phyloP scores from a whole-genome alignment of 2,329 filamentous ascomycete species.

The Thielaviopsis musarum region DNA sequence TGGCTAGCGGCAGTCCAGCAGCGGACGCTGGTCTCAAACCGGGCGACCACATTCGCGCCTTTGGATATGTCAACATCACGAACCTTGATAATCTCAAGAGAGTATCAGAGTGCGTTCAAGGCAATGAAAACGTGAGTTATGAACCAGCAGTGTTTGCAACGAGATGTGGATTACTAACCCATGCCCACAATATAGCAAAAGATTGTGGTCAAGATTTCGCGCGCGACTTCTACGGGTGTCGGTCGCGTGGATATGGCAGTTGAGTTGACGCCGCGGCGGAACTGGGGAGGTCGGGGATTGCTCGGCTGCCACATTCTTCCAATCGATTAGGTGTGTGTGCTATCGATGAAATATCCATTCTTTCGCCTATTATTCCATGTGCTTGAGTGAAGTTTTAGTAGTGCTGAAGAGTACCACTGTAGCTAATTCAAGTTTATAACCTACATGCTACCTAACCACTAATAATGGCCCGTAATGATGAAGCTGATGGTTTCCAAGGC shows the following conservation, averaged over 20 bases:
- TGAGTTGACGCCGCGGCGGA: neutral
- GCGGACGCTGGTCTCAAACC: slow-evolving; percentile 62
- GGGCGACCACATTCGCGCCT: slow-evolving; percentile 68
- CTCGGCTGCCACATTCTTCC: neutral
- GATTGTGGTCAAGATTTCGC: neutral
- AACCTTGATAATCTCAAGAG: slow-evolving; percentile 78
- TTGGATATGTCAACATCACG: slow-evolving; percentile 65
- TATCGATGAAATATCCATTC: too few species aligned
- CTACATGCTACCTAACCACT: too few species aligned
- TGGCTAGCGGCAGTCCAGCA: slow-evolving; percentile 64
- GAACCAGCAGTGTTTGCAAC: slow-evolving; percentile 10
- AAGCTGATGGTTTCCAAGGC: too few species aligned
- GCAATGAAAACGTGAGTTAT: slow-evolving; percentile 68
- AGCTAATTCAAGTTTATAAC: too few species aligned
- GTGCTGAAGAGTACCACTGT: too few species aligned
- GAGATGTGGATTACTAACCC: neutral
- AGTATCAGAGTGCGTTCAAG: slow-evolving; percentile 78
- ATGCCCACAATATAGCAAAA: neutral
- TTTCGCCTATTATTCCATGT: too few species aligned
- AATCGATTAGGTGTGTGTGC: neutral
- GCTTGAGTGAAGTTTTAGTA: too few species aligned
- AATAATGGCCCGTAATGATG: too few species aligned
- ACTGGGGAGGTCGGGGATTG: neutral
- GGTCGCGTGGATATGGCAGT: neutral
- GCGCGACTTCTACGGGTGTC: neutral